Percentiles rank a stretch among this genome's conserved stretches.
These are phyloP conservation scores for Saccharomycopsis synnaedendra DNA, from an alignment of 805 yeast genomes.

Conservation along the genomic window DNA sequence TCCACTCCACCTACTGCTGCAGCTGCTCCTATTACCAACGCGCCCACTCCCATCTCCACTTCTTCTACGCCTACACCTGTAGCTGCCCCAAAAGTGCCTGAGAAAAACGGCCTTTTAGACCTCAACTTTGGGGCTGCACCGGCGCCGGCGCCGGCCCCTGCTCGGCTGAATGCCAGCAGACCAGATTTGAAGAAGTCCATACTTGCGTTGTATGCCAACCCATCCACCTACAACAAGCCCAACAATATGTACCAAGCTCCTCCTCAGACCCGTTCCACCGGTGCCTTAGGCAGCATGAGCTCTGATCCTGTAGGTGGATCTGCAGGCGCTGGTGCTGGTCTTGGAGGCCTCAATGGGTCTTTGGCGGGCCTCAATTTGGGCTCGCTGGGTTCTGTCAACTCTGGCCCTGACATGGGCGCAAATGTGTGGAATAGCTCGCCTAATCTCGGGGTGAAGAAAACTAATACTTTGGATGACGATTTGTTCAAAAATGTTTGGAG, in stretches of 20 bases:
- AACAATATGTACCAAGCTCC: no score
- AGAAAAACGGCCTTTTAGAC: slow-evolving; percentile 10
- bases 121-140: slow-evolving; percentile 13
- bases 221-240: slow-evolving; percentile 22
- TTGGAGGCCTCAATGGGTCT: slow-evolving; percentile 7
- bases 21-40: background rate
- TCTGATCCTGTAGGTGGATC: slow-evolving; percentile 12
- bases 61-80: slow-evolving; percentile 1
- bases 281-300: background rate
- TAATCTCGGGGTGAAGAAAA: no score
- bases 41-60: background rate
- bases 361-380: slow-evolving; percentile 11
- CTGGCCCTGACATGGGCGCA: slow-evolving; percentile 1
- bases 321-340: background rate
- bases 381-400: background rate
- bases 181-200: slow-evolving; percentile 91
- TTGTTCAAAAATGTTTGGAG: slow-evolving; percentile 60
- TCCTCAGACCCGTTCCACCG: no score
- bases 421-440: slow-evolving; percentile 2
- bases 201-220: slow-evolving; percentile 73
- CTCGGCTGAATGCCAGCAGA: slow-evolving; percentile 25
- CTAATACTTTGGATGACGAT: slow-evolving; percentile 40
- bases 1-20: slow-evolving; percentile 1
- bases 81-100: slow-evolving; percentile 1
- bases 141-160: slow-evolving; percentile 1